Evolutionary conservation across 2,329 filamentous ascomycete species (phyloP).

Genomic region (Colletotrichum sp.): DNA sequence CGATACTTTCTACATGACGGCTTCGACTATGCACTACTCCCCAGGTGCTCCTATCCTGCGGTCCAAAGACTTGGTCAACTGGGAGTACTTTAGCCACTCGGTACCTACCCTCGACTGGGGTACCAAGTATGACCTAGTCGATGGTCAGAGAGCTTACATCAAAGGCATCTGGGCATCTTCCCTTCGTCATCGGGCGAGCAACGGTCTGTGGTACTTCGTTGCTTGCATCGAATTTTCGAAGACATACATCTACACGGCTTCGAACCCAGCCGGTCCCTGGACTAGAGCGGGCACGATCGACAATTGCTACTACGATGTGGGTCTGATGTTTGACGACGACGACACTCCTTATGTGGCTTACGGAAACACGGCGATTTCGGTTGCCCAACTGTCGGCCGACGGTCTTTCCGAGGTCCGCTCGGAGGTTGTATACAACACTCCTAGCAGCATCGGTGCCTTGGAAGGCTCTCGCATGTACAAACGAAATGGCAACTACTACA

Average conservation of each 20-base stretch:
- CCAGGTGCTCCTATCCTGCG: constrained; percentile 54
- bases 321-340: constrained; percentile 45
- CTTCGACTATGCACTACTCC: constrained; percentile 54
- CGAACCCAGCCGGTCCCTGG: neutral
- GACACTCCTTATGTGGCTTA: constrained; percentile 44
- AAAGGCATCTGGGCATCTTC: constrained; percentile 60
- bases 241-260: constrained; percentile 22
- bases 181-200: constrained; percentile 31
- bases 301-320: constrained; percentile 21
- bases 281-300: neutral
- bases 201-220: constrained; percentile 20
- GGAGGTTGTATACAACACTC: neutral
- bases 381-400: neutral
- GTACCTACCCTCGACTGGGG: constrained; percentile 44
- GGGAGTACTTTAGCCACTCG: constrained; percentile 40
- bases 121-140: constrained; percentile 47
- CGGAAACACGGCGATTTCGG: constrained; percentile 31
- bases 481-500: constrained; percentile 56
- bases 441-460: constrained; percentile 23
- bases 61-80: constrained; percentile 55
- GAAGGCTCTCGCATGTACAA: constrained; percentile 61
- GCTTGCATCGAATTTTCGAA: constrained; percentile 17
- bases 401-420: neutral
- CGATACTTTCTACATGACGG: constrained; percentile 48
- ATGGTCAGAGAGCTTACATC: constrained; percentile 49